Base-by-base conservation (phyloP, 306 rosid species). In the Trifolium pratense region DNA sequence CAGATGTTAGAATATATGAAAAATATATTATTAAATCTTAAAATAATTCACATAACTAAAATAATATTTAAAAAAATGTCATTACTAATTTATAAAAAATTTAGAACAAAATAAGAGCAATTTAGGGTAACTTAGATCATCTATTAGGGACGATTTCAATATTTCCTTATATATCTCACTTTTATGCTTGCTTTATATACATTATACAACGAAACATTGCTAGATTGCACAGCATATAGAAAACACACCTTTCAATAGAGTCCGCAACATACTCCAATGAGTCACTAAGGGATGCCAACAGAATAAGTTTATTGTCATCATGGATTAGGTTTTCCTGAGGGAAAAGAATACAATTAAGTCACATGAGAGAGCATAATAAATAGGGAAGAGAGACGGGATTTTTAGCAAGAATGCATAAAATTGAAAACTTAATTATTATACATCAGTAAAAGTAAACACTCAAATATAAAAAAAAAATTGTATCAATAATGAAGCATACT, bases 271-370 rank as follows among this genome's bases (percentile, higher is more conserved):
- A 95, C 89, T 91, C 99, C 86, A 95, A 85, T 14, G 99, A 95
- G 75, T 95, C 99, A 69, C 99, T 91, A 37, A 95, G 99, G 71
- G 99, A 95, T 74, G 97, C 97, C 84, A 95, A 86, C 89, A 95
- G 85, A 82, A 95, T 90, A 70, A 95, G 93, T 77, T 90, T 95
- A 88, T 86, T 92, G 80, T 92, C 97, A 82, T 91, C 99, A 70
- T 90, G 99, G 69, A 95, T 95, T 49, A 95, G 86, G 84, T 95
- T 88, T 80, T 95, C 99, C 99, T 95, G 87, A n/a, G 61, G 79
- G 39, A 31, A 85, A 71, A 71, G 67, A 49, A 69, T 52, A 78
- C 62, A 66, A 42, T 32, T 15, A 37, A 56, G 66, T 42, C 53
- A 68, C 80, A 29, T 57, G 59, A 70, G 37, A 70, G 39, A 46